Evolutionary conservation across 441 rosid species (phyloP).

Genomic region (Isatis lusitanica): DNA sequence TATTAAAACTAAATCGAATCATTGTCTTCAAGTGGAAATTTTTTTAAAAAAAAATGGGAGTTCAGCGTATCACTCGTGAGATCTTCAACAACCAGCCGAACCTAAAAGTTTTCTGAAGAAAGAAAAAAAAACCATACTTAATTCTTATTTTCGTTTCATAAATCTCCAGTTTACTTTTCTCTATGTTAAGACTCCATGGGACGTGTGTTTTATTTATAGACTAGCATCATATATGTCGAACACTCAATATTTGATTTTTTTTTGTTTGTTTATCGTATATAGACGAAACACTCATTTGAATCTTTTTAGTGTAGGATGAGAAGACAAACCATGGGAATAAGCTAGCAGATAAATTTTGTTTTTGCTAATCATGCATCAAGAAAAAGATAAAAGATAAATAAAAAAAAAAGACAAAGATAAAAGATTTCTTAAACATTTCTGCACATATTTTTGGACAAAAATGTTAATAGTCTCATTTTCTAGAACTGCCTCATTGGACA

Average conservation of each 20-base stretch:
- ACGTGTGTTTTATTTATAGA: neutral
- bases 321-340: neutral
- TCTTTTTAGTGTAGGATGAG: neutral
- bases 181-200: neutral
- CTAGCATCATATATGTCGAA: neutral
- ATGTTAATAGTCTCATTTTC: neutral
- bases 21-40: conserved; percentile 1
- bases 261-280: neutral
- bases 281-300: neutral
- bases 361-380: too few species aligned
- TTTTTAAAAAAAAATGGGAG: neutral
- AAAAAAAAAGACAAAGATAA: too few species aligned
- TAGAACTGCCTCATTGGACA: too few species aligned
- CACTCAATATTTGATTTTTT: neutral
- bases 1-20: neutral
- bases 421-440: too few species aligned
- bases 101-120: neutral
- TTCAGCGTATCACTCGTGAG: neutral
- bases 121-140: neutral
- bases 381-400: too few species aligned
- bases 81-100: conserved; percentile 6
- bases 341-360: too few species aligned
- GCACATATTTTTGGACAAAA: too few species aligned
- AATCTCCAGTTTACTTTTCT: too few species aligned
- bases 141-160: neutral